Evolutionary conservation across 441 rosid species (phyloP).

Genomic region (Cnidoscolus chayamansa): DNA sequence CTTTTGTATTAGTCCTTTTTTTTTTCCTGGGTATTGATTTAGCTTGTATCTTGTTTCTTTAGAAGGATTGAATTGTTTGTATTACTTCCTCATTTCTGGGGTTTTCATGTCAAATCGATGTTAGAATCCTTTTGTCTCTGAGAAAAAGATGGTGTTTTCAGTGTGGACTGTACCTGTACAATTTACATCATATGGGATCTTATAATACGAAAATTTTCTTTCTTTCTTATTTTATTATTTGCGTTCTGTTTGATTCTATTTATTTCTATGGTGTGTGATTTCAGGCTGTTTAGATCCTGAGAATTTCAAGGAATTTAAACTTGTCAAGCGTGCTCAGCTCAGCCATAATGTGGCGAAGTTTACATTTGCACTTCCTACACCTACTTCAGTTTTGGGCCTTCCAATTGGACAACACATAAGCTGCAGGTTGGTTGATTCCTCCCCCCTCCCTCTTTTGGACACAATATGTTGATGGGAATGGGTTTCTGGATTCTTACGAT

Average conservation of each 20-base stretch:
- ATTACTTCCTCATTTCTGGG: not conserved
- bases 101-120: not conserved
- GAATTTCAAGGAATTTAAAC: conserved; percentile 84
- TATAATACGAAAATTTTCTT: no score
- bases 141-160: not conserved
- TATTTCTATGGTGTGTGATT: not conserved
- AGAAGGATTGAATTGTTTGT: not conserved
- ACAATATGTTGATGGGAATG: not conserved
- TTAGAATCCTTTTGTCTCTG: not conserved
- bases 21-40: not conserved
- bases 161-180: not conserved
- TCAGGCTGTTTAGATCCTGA: conserved; percentile 79
- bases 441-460: not conserved
- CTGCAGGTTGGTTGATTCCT: conserved; percentile 55
- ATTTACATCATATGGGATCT: not conserved
- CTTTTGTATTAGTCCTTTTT: not conserved
- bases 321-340: conserved; percentile 61
- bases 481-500: not conserved
- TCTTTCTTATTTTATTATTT: no score
- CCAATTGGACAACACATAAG: conserved; percentile 96
- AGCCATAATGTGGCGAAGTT: conserved; percentile 96
- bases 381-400: conserved; percentile 82
- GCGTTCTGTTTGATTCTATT: not conserved
- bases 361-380: conserved; percentile 63
- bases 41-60: conserved; percentile 2